These are phyloP conservation scores for Aspergillus calidoustus DNA, from an alignment of 2,329 filamentous ascomycete species.

Conservation along the genomic window DNA sequence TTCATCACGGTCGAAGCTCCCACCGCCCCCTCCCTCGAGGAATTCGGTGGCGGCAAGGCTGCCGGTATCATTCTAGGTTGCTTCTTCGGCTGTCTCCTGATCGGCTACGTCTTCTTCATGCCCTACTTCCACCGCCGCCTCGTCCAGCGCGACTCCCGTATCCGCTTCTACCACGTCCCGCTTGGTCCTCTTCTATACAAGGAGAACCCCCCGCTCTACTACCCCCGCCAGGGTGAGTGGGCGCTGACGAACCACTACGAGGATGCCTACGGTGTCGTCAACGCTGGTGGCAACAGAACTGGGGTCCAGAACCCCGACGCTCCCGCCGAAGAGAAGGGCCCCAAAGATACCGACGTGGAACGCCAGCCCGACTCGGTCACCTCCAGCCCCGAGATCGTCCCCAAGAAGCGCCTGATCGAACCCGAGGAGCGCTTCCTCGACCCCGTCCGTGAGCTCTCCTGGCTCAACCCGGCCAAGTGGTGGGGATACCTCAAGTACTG, in stretches of 20 bases:
- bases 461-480: conserved; percentile 29
- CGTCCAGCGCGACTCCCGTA: conserved; percentile 26
- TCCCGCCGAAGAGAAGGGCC: conserved; percentile 13
- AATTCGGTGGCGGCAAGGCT: conserved; percentile 32
- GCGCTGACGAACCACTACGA: conserved; percentile 49
- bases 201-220: conserved; percentile 47
- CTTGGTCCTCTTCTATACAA: conserved; percentile 49
- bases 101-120: conserved; percentile 32
- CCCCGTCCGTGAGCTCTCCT: conserved; percentile 23
- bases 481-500: conserved; percentile 49
- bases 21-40: conserved; percentile 28
- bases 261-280: conserved; percentile 33
- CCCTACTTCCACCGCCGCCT: conserved; percentile 36
- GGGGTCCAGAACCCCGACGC: neutral
- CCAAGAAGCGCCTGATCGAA: conserved; percentile 24
- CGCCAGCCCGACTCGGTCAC: conserved; percentile 22
- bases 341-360: conserved; percentile 21
- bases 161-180: conserved; percentile 32
- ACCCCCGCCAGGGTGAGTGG: conserved; percentile 41
- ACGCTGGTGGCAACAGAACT: conserved; percentile 22
- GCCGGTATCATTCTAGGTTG: conserved; percentile 34
- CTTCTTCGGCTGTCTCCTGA: conserved; percentile 30
- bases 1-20: conserved; percentile 59
- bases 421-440: conserved; percentile 34
- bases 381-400: conserved; percentile 27